Percentiles rank a stretch among this genome's conserved stretches.
Conservation (phyloP, 31 red algal genomes). For the Bonnemaisonia californica region DNA sequence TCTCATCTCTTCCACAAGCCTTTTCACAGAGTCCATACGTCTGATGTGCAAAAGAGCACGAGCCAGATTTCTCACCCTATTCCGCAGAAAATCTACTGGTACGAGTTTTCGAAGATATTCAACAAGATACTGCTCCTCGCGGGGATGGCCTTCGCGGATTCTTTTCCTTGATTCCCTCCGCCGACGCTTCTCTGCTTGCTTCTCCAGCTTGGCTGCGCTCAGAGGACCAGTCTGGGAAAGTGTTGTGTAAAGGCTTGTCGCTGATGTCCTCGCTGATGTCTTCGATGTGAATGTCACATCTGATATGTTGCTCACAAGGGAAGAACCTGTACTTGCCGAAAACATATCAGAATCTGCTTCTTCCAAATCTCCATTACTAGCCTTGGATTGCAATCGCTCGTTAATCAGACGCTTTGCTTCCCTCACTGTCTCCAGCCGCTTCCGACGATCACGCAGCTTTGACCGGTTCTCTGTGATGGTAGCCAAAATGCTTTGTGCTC, state of each 20-base stretch:
- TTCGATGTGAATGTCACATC: slow-evolving; percentile 59
- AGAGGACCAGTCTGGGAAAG: slow-evolving; percentile 54
- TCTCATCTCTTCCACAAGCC: slow-evolving; percentile 2
- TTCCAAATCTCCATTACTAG: neutral
- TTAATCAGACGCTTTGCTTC: slow-evolving; percentile 31
- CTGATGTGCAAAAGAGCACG: slow-evolving; percentile 37
- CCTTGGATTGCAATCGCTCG: neutral
- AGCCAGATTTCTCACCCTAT: slow-evolving; percentile 9
- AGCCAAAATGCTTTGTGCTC: neutral
- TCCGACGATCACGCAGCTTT: slow-evolving; percentile 39
- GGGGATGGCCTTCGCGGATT: slow-evolving; percentile 56
- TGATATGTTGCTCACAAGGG: slow-evolving; percentile 47
- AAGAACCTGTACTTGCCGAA: slow-evolving; percentile 56
- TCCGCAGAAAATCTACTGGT: slow-evolving; percentile 31
- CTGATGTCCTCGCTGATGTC: slow-evolving; percentile 51
- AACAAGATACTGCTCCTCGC: slow-evolving; percentile 47
- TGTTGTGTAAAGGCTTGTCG: slow-evolving; percentile 57
- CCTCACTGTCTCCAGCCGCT: slow-evolving; percentile 43
- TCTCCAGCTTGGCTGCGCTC: slow-evolving; percentile 46
- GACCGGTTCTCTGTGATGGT: slow-evolving; percentile 38
- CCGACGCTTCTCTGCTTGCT: slow-evolving; percentile 53
- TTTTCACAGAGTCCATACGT: neutral
- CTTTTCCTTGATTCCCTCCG: slow-evolving; percentile 33
- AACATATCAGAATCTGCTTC: slow-evolving; percentile 66
- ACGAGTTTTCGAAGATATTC: slow-evolving; percentile 44